phyloP scores from a whole-genome alignment of 495 filamentous ascomycete genomes.

The Paragyromitra xinjiangensis region DNA sequence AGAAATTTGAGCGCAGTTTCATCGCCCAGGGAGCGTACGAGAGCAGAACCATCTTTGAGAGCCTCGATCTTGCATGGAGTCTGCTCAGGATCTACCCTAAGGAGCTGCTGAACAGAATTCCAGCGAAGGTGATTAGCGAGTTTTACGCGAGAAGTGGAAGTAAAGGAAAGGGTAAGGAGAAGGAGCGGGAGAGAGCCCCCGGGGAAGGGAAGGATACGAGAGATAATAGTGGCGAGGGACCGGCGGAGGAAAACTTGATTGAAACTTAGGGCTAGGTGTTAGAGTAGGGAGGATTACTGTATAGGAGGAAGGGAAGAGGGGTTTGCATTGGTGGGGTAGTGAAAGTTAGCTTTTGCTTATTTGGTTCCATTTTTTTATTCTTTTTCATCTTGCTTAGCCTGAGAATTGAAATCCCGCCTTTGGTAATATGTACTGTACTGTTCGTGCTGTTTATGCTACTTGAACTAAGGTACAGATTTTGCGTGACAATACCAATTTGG shows the following conservation, averaged over 20 bases:
- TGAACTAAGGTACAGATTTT: background rate
- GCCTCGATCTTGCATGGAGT: constrained; percentile 94
- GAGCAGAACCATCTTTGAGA: constrained; percentile 85
- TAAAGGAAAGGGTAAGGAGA: constrained; percentile 70
- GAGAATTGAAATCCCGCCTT: background rate
- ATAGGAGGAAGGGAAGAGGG: background rate
- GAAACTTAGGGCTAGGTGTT: constrained; percentile 63
- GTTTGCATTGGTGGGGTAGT: background rate
- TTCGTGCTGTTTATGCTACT: background rate
- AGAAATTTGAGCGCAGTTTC: constrained; percentile 95
- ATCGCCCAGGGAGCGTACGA: constrained; percentile 94
- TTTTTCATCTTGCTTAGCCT: constrained; percentile 6
- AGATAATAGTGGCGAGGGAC: constrained; percentile 71
- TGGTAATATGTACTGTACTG: background rate
- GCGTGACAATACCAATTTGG: background rate
- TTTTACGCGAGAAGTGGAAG: constrained; percentile 81
- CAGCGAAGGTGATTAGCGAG: constrained; percentile 88
- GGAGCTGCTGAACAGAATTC: constrained; percentile 92
- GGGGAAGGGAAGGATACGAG: constrained; percentile 69
- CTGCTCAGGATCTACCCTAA: constrained; percentile 95
- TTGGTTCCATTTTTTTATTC: background rate
- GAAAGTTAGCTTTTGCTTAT: constrained; percentile 9
- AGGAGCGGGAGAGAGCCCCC: constrained; percentile 64
- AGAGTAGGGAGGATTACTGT: background rate
- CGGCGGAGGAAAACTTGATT: constrained; percentile 70